These are phyloP conservation scores for Cladorrhinum sp. DNA, from an alignment of 2,329 filamentous ascomycete species.

Conservation along the genomic window DNA sequence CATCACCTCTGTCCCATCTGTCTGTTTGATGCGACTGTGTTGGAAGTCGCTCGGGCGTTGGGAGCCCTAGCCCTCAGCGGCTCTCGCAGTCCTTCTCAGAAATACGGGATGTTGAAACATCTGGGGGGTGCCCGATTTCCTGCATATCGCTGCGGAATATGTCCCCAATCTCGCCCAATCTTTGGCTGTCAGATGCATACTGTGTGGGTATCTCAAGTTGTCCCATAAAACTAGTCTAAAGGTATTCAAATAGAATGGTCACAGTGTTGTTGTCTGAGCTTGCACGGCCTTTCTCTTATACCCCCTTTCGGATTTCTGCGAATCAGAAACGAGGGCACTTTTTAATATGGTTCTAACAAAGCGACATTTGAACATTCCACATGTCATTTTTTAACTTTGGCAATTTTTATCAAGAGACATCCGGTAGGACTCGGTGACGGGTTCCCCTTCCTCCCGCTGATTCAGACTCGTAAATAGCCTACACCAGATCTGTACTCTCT, in stretches of 20 bases:
- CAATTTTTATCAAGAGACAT: not conserved
- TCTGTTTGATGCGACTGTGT: too few species aligned
- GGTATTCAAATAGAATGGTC: too few species aligned
- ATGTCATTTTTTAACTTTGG: not conserved
- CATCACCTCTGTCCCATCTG: too few species aligned
- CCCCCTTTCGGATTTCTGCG: not conserved
- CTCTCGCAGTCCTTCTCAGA: not conserved
- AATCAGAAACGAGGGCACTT: not conserved
- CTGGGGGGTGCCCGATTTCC: not conserved
- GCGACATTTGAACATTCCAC: not conserved
- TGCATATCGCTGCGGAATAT: not conserved
- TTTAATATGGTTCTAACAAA: not conserved
- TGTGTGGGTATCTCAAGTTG: not conserved
- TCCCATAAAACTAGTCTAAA: not conserved
- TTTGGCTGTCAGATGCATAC: not conserved
- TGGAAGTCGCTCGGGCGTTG: too few species aligned
- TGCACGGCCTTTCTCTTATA: not conserved
- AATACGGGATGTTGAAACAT: not conserved
- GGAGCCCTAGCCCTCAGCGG: not conserved
- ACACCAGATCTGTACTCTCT: not conserved
- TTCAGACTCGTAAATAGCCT: not conserved
- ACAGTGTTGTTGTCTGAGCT: not conserved
- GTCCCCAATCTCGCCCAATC: not conserved
- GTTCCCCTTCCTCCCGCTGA: not conserved
- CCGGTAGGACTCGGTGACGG: not conserved